These are phyloP conservation scores for Diaporthe vexans DNA, from an alignment of 2,329 filamentous ascomycete genomes.

Conservation along the genomic window DNA sequence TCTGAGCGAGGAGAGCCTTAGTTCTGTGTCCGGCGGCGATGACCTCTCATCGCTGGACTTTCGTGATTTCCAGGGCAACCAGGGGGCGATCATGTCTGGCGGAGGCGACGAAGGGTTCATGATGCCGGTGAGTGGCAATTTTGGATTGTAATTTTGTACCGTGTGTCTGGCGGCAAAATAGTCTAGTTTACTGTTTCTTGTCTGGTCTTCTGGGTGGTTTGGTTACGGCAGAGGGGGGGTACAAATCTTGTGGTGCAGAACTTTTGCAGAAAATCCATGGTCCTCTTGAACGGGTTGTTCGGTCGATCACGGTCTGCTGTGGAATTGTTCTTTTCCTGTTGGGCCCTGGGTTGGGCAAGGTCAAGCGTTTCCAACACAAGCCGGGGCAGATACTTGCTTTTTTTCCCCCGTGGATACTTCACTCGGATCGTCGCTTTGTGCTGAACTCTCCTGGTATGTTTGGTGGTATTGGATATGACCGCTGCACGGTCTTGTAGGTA, in stretches of 20 bases:
- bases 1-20: conserved; percentile 70
- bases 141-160: conserved; percentile 53
- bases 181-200: not conserved
- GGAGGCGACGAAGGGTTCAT: conserved; percentile 44
- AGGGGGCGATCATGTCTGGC: conserved; percentile 33
- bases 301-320: not conserved
- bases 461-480: conserved; percentile 10
- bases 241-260: not conserved
- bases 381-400: not conserved
- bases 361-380: conserved; percentile 12
- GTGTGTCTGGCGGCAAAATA: not conserved
- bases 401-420: not conserved
- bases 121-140: conserved; percentile 53
- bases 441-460: not conserved
- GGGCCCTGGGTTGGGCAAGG: conserved; percentile 2
- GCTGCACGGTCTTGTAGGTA: conserved; percentile 13
- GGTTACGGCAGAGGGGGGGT: not conserved
- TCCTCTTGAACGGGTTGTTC: not conserved
- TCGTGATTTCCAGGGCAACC: conserved; percentile 46
- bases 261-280: not conserved
- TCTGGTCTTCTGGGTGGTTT: not conserved
- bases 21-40: conserved; percentile 60
- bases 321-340: not conserved
- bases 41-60: conserved; percentile 63
- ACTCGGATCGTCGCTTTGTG: conserved; percentile 4